Evolutionary conservation across 495 filamentous ascomycete genomes (phyloP).

Genomic region (Massariosphaeria phaeospora): DNA sequence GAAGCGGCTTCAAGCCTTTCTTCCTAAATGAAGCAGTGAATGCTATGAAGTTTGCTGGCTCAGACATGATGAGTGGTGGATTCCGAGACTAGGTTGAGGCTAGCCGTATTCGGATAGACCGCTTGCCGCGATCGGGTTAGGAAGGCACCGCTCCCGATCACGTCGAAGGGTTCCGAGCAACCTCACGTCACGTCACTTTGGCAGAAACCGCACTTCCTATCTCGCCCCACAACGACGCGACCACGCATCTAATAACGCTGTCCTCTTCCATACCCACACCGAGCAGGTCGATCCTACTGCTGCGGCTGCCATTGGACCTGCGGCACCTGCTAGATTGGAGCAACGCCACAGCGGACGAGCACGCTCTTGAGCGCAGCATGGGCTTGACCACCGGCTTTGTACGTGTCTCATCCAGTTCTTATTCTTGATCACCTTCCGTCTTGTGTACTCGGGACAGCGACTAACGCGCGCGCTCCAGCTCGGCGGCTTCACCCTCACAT

Average conservation of each 20-base stretch:
- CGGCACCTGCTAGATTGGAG: not conserved
- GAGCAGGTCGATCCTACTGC: not conserved
- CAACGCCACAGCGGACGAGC: no score
- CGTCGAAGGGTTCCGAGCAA: not conserved
- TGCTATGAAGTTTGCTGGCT: no score
- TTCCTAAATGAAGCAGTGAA: no score
- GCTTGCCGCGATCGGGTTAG: no score
- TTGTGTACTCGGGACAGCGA: not conserved
- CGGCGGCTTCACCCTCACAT: conserved; percentile 80
- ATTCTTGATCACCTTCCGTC: not conserved
- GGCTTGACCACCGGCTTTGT: conserved; percentile 7
- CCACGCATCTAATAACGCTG: no score
- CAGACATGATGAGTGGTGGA: no score
- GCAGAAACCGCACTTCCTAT: no score
- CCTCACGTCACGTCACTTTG: not conserved
- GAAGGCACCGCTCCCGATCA: not conserved
- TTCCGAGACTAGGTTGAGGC: no score
- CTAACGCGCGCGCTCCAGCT: conserved; percentile 46
- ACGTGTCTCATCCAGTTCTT: not conserved
- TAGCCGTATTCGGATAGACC: no score
- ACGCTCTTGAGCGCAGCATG: no score
- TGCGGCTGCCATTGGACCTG: not conserved
- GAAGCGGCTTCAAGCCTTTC: no score
- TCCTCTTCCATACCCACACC: not conserved
- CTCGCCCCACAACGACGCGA: no score